Conservation (phyloP, 179 eudicot genomes). For the Gypsophila paniculata region DNA sequence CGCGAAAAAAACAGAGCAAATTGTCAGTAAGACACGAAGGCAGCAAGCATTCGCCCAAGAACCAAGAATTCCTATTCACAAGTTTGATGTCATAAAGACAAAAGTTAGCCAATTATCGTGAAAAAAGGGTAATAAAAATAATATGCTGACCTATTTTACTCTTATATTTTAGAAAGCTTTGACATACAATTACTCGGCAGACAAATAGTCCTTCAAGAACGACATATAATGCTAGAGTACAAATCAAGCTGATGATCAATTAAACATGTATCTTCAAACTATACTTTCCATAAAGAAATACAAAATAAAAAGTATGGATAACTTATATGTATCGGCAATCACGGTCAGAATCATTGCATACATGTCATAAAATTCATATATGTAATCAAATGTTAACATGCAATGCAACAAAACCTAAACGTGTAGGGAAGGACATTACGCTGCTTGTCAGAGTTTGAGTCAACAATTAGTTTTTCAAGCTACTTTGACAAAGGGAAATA, state of each 20-base stretch:
- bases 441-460: background rate
- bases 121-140: background rate
- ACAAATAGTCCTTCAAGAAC: background rate
- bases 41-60: slow-evolving; percentile 3
- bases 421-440: background rate
- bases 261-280: background rate
- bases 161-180: background rate
- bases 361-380: background rate
- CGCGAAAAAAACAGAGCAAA: background rate
- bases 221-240: background rate
- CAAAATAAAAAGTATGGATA: background rate
- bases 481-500: too few species aligned
- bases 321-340: background rate
- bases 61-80: background rate
- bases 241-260: background rate
- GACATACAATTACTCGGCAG: background rate
- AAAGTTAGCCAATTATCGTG: background rate
- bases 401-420: background rate
- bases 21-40: background rate
- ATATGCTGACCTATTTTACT: background rate
- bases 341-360: background rate
- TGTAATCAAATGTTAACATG: background rate
- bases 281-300: background rate
- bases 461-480: background rate
- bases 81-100: too few species aligned